A percentile compares a stretch with the other conserved stretches of the same genome.
These are phyloP conservation scores for Ceratocystis albifundus DNA, from an alignment of 2,329 filamentous ascomycete genomes.

Conservation along the genomic window DNA sequence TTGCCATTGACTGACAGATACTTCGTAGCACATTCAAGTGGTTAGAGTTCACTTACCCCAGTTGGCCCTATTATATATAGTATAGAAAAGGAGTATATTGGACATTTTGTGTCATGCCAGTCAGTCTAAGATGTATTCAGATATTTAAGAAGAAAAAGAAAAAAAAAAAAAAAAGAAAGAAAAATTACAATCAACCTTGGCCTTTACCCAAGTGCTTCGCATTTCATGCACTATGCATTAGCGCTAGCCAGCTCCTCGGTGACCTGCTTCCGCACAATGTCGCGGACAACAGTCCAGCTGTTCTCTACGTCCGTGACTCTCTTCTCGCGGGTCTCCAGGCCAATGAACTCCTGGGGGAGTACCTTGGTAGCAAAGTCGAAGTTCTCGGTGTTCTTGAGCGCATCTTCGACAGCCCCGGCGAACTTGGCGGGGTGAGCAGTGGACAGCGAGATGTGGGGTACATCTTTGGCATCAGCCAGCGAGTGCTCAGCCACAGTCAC, in stretches of 20 bases:
- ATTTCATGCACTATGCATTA: slow-evolving; percentile 16
- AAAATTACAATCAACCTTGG: neutral
- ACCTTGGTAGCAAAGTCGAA: slow-evolving; percentile 68
- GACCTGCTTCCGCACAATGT: slow-evolving; percentile 64
- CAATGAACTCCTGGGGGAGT: slow-evolving; percentile 69
- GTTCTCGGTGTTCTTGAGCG: slow-evolving; percentile 56
- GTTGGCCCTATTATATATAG: neutral
- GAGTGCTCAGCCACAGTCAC: slow-evolving; percentile 65
- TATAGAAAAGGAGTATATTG: neutral
- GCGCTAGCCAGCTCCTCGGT: slow-evolving; percentile 44
- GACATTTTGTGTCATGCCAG: neutral
- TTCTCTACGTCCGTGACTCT: slow-evolving; percentile 58
- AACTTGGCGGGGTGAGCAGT: slow-evolving; percentile 98
- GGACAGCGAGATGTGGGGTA: slow-evolving; percentile 71
- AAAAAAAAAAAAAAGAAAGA: neutral
- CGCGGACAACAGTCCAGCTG: slow-evolving; percentile 62
- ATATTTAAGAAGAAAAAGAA: neutral
- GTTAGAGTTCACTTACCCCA: slow-evolving; percentile 7
- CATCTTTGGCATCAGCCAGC: slow-evolving; percentile 39
- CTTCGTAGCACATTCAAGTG: neutral
- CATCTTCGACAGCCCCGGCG: slow-evolving; percentile 67
- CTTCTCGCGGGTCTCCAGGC: slow-evolving; percentile 63
- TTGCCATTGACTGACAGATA: neutral
- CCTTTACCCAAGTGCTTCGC: neutral
- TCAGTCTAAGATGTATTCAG: neutral